These are phyloP conservation scores for Eleusine coracana DNA, from an alignment of 176 grass and related monocot species.

Conservation along the genomic window DNA sequence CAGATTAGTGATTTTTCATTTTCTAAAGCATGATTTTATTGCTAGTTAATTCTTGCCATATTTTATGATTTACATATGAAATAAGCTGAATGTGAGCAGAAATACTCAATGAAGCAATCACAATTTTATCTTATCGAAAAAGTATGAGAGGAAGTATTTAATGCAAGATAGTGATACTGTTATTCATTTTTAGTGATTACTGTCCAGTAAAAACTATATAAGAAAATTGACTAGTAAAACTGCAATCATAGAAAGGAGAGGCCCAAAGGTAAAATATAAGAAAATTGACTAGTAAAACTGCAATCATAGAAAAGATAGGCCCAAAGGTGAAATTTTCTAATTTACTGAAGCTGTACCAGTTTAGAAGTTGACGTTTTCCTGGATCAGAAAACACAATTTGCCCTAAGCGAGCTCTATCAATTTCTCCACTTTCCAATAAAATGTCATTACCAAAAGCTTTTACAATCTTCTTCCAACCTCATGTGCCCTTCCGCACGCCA, in stretches of 20 bases:
- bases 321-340: not conserved
- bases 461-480: conserved; percentile 88
- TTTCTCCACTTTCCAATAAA: conserved; percentile 85
- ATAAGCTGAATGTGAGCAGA: too few species aligned
- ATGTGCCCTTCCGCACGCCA: conserved; percentile 74
- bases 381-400: conserved; percentile 89
- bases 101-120: too few species aligned
- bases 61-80: not conserved
- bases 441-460: conserved; percentile 80
- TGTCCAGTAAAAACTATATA: not conserved
- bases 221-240: not conserved
- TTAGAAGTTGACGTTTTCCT: conserved; percentile 68
- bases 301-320: not conserved
- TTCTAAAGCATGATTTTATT: not conserved
- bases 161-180: not conserved
- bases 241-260: not conserved
- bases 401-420: conserved; percentile 75
- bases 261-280: not conserved
- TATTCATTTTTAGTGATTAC: not conserved
- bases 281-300: not conserved
- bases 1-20: not conserved
- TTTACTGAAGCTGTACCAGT: conserved; percentile 48
- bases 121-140: too few species aligned
- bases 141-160: not conserved
- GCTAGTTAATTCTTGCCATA: not conserved